Evolutionary conservation across 768 basidiomycete genomes (phyloP), one percentile per base, ranked within the genome.

Genomic region (Hebeloma cylindrosporum): DNA sequence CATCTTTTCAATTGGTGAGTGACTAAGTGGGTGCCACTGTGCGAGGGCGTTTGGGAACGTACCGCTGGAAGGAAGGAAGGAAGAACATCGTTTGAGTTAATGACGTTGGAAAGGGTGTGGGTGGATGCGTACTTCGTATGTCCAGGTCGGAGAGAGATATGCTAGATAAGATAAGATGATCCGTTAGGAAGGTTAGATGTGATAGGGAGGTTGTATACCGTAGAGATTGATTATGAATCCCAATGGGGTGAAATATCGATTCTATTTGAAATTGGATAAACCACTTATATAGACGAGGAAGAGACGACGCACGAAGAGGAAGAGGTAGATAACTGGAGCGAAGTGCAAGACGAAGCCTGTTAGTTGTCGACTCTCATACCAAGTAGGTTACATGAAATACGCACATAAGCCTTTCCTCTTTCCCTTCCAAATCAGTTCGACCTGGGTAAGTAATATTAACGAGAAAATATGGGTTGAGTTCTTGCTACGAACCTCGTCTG

Each of bases 231-330:
- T 58, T 11, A 82, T 73, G 55, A 85, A 84, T 1, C 77, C 79
- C 2, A 83, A 61, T 0, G 82, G 82, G 0, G 78, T 82, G 14
- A 83, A 61, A 53, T 85, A 85, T 18, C 82, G 76, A 52, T 83
- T 84, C 81, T 84, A 29, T 7, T 23, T 17, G 13, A 22, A 3
- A 25, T 14, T 16, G n/a, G 21, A 30, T 4, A 17, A 2, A 17
- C 16, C 7, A 14, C 9, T 25, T 5, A 8, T 43, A 18, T 25
- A 18, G 18, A 7, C 2, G 44, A 13, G 30, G 3, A 27, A 10
- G 16, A 1, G 28, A 13, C 6, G 14, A 58, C 69, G 14, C 33
- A 74, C 73, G 43, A 75, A 55, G 16, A 74, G 59, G 48, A 76
- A 75, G 7, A 74, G 60, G 51, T 69, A 73, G 13, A 67, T 58